These are phyloP conservation scores for Mitragyna speciosa DNA, from an alignment of 257 asterid genomes.

Conservation along the genomic window DNA sequence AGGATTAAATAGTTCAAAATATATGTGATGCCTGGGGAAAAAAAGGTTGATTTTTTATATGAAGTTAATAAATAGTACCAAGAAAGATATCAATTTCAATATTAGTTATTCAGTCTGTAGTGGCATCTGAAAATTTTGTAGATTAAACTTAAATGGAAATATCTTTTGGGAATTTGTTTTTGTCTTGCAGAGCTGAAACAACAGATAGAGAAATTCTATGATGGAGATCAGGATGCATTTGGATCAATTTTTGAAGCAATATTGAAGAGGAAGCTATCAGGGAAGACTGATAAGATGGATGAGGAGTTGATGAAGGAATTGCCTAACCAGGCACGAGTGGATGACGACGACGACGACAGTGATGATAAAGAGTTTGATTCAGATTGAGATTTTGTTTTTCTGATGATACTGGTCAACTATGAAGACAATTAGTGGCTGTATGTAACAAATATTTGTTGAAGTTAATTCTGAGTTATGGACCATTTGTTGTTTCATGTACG, in stretches of 20 bases:
- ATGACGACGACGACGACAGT: constrained; percentile 1
- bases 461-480: too few species aligned
- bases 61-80: background rate
- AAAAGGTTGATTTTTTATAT: background rate
- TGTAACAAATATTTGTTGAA: background rate
- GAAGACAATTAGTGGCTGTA: background rate
- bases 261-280: constrained; percentile 31
- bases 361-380: constrained; percentile 14
- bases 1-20: too few species aligned
- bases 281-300: constrained; percentile 30
- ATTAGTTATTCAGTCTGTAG: background rate
- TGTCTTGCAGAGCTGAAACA: constrained; percentile 27
- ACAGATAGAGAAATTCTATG: constrained; percentile 30
- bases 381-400: background rate
- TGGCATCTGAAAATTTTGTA: background rate
- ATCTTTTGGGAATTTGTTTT: background rate
- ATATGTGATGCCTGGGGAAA: background rate
- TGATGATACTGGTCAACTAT: background rate
- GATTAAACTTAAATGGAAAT: background rate
- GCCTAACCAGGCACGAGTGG: background rate
- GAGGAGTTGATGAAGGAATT: constrained; percentile 33
- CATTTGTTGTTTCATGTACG: background rate
- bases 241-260: constrained; percentile 35
- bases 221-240: constrained; percentile 34
- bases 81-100: background rate